Evolutionary conservation across 1,139 yeast species (phyloP), one percentile per base, ranked within the genome.

Genomic region (Magnusiomyces ingens): DNA sequence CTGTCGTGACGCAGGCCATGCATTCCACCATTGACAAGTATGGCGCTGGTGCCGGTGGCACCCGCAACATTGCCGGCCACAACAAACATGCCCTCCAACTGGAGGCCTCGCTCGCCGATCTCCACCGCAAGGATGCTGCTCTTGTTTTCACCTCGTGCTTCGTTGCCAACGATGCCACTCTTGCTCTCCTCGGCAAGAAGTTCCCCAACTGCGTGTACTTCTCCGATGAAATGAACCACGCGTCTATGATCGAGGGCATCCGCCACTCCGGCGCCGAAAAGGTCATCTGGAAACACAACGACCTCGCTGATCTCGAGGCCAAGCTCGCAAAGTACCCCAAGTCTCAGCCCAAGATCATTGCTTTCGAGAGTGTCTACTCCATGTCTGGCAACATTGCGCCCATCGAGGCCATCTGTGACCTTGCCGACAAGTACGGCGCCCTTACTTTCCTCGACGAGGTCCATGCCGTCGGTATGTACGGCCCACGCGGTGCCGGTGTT

Each of bases 401-500:
- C 50, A 93, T 93, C 65, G 89, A 86, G 66, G 83, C 80, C 60
- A 90, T 94, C 61, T 93, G 98, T 70, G 96, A 90, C 65, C 77
- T 93, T 67, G 99, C 99, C 49, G 96, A 91, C 55, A 90, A 93
- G 72, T 93, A 94, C 69, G 98, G 98, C 58, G 98, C 98, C 45
- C 73, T 93, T 64, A 93, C 99, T 46, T 93, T 93, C 71, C 77
- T 94, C 68, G 99, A 93, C 70, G 99, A 93, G 72, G 99, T 93
- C 48, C 99, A 93, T 67, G 98, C 99, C 45, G 98, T 94, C 52
- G 99, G 99, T 54, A 81, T 93, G 85, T 93, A 93, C 69, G 99
- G 99, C 65, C 98, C 99, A 57, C 96, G 88, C 66, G 99, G 99
- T 66, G 99, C 96, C 45, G 99, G 99, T 74, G 98, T 93, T 54